Base-by-base conservation (phyloP, 1,284 basidiomycete genomes). In the Trametes versicolor region DNA sequence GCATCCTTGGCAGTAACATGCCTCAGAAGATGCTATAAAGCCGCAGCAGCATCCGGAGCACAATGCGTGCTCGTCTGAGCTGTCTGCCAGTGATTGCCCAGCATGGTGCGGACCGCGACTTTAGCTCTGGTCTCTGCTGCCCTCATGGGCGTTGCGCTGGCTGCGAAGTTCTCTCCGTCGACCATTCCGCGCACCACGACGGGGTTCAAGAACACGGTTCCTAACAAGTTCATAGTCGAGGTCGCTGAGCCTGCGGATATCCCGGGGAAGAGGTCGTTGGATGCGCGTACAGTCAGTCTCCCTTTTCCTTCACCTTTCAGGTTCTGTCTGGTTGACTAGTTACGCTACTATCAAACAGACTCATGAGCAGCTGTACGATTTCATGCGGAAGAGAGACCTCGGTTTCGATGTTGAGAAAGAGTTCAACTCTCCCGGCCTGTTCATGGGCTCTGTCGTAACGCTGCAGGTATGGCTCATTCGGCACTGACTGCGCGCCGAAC, bases 201-300 rank as follows among this genome's bases (percentile, higher is more conserved):
- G 27, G 41, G 62, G 29, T 65, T 69, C 48, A 60, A 61, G 27
- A 29, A 79, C 70, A 55, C 73, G 29, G 74, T 84, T n/a, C 73
- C 81, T 34, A 85, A 85, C 75, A 82, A 79, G 71, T 85, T 84
- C 70, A 85, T 86, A 52, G 76, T 87, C 43, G 85, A 87, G 68
- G 79, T 86, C 15, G 78, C 81, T 17, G 71, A 70, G 23, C 64
- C 77, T 12, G 74, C 79, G 23, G 74, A 78, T 58, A 79, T 84
- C 47, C 74, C 79, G 17, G 75, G 70, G 37, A 82, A 81, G 66
- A 75, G 80, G 29, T 76, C 75, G 25, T 63, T 78, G 32, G 69
- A 72, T 41, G 63, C 70, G 17, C 72, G 70, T 15, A 66, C 67
- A 37, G 75, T 75, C 17, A 45, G 73, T 69, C 15, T 52, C 21